Base-by-base conservation (phyloP, 768 basidiomycete species). In the Sarcomyxa edulis region DNA sequence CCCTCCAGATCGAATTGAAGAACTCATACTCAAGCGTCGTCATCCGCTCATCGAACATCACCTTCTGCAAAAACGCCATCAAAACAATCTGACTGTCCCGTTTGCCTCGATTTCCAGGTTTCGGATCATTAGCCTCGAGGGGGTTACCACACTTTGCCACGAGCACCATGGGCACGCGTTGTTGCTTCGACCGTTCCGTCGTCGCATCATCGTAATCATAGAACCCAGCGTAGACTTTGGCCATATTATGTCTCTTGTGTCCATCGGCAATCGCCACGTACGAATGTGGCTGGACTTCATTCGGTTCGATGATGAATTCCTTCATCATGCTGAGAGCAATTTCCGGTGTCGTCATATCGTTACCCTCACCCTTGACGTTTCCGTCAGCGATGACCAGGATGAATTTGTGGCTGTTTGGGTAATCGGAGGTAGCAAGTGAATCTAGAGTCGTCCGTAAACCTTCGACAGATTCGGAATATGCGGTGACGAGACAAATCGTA, bases 21-120 rank as follows among this genome's bases (percentile, higher is more conserved):
- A 98, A 97, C 64, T 98, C 96, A 60, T 98, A 98, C 66, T 98
- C 96, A 58, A 99, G 94, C 39, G 90, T 95, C 45, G 95, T 96
- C 95, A 99, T 98, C 37, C 96, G 81, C 68, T 99, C 96, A 62
- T 99, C 96, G 51, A 98, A 98, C 94, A 99, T 96, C 51, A 98
- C 93, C 61, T 96, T 98, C 62, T 99, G 96, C 57, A 98, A 69
- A 74, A 98, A 98, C 14, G 76, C 74, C 96, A 99, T 99, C 44
- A 98, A 69, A 35, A 99, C 85, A 51, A 99, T 94, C 62, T 99
- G 96, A 56, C 83, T 87, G 67, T 99, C 96, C 46, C 96, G 95
- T 65, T 98, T 99, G 33, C 96, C 96, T 59, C 96, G 84, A 62
- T 99, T 98, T 43, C 96, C 96, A 1, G 96, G 94, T 60, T 99